Base-by-base conservation (phyloP, 1,139 yeast species). In the Saccharomyces hybrid region DNA sequence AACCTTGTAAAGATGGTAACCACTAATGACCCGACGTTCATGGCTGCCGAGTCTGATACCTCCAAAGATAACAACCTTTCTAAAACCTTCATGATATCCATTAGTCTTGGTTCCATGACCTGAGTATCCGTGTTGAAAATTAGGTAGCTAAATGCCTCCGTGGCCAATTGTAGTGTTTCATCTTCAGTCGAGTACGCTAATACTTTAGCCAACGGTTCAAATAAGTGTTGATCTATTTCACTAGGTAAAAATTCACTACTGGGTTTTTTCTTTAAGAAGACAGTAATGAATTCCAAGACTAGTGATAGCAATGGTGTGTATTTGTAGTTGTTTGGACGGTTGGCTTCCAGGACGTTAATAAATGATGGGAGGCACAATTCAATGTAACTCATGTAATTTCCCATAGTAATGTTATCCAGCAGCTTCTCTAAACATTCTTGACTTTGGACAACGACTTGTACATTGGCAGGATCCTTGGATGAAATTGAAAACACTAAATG, bases 1-100 rank as follows among this genome's bases (percentile, higher is more conserved):
- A 86, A 88, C 60, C 82, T 80, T 27, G 81, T 78, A 26, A 89
- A 76, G 51, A 88, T 75, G 0, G 88, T 80, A 6, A 84, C 77
- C 2, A 88, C 82, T 38, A 88, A 78, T 16, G 81, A 79, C 1
- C 95, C 95, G 56, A 84, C 79, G 60, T 84, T 83, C 68, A 83
- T 78, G 1, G 95, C 91, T 0, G 96, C 96, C 55, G 85, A 79
- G 64, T 89, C 97, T 11, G 87, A 79, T 58, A 88, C 75, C 7
- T 78, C 75, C 0, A 95, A 88, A 1, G 88, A 82, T 38, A 91
- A 76, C 52, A 89, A 80, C 62, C 82, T 83, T 4, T 89, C 83
- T 4, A 88, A 82, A 11, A 88, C 79, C 21, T 74, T 71, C 14
- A 91, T 73, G 31, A 87, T 75, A 1, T 78, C 72, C 49, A 80